Evolutionary conservation across 2,329 filamentous ascomycete species (phyloP), one percentile per base, ranked within the genome.

Genomic region (Hymenoscyphus linearis): DNA sequence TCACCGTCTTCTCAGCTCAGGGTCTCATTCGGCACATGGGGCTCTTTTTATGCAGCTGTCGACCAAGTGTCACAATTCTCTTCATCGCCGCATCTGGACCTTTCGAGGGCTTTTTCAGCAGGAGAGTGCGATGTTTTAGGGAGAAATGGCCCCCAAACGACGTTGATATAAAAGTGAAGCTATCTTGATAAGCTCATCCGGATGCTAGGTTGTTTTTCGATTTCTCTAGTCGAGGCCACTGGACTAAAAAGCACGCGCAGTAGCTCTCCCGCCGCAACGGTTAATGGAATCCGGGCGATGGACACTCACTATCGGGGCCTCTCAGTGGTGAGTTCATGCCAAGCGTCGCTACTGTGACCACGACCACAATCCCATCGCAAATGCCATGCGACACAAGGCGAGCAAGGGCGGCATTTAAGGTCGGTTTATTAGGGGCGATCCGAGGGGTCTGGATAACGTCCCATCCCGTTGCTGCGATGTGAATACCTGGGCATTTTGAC

Each of bases 211-310:
- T 40, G 31, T 18, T 52, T 50, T 31, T 26, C 16, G 9, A 50
- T 50, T 22, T 40, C 35, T 58, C 36, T 58, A 25, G 58, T 44
- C 54, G 22, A 56, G 57, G 55, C 37, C 37, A 58, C 57, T 55
- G 57, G 53, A 58, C 61, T 62, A 64, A 61, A 55, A 60, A 37
- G 47, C 57, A 54, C 55, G 55, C 59, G 63, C 60, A 64, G 60
- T 66, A 66, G 65, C 60, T 65, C 62, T 66, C 64, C 66, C 63
- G 66, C 52, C 56, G 58, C 60, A 62, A 63, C 62, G 66, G 66
- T 65, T 61, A 36, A 60, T 53, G 61, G 62, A 62, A 60, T 36
- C 54, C 59, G 40, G 40, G 40, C 34, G 26, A 62, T 54, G 52
- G 62, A 50, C 44, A 55, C 53, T 52, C 62, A n/a, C 55, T 54